Percentiles rank a stretch among this genome's conserved stretches.
These are phyloP conservation scores for Perilla frutescens DNA, from an alignment of 257 asterid genomes.

Conservation along the genomic window DNA sequence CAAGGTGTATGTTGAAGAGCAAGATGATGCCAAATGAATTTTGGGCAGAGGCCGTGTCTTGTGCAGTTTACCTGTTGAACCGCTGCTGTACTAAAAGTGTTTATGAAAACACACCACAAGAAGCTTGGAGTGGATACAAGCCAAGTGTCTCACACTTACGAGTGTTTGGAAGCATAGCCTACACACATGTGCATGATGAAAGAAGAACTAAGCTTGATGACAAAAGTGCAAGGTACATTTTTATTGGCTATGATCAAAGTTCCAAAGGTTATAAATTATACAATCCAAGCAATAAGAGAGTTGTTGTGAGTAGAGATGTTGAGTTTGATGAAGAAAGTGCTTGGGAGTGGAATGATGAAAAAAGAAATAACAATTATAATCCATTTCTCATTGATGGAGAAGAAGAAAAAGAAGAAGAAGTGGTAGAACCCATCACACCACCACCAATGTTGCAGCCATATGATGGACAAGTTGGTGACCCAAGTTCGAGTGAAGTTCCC, in stretches of 20 bases:
- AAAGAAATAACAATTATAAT: neutral
- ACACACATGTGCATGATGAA: neutral
- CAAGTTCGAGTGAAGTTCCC: too few relatives aligned
- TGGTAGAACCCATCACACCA: too few relatives aligned
- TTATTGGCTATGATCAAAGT: neutral
- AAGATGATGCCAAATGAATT: constrained; percentile 13
- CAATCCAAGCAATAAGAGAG: neutral
- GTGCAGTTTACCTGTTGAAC: constrained; percentile 5
- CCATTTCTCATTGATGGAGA: constrained; percentile 5
- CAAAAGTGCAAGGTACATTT: constrained; percentile 7
- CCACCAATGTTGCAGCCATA: too few relatives aligned
- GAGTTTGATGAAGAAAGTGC: constrained; percentile 3
- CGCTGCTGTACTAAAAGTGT: neutral
- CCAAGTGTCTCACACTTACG: neutral
- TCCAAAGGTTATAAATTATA: neutral
- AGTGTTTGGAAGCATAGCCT: neutral
- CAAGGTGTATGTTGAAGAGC: constrained; percentile 4
- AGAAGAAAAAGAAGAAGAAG: too few relatives aligned
- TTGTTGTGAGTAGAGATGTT: constrained; percentile 12
- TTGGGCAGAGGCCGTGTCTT: neutral
- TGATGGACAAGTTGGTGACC: too few relatives aligned
- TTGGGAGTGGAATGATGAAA: neutral
- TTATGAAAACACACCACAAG: neutral
- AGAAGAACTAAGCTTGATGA: neutral
- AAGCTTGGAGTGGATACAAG: constrained; percentile 7